Evolutionary conservation across 176 grass and related monocot species (phyloP).

Genomic region (Paspalum vaginatum): DNA sequence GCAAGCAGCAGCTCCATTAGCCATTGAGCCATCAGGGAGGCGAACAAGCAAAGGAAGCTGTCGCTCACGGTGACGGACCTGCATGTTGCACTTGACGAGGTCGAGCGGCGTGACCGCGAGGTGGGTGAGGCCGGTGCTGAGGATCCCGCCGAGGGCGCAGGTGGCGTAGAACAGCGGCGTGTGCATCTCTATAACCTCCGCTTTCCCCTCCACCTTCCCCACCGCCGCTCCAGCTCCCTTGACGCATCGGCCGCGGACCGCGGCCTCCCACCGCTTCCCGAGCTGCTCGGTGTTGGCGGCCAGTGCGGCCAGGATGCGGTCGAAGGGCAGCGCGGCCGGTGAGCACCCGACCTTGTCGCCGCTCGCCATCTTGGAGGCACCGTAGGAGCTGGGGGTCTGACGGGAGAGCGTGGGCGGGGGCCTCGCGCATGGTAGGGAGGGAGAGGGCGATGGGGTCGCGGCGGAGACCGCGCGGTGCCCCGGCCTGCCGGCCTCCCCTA

Average conservation of each 20-base stretch:
- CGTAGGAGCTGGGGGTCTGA: slow-evolving; percentile 24
- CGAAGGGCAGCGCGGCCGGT: slow-evolving; percentile 40
- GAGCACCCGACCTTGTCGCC: slow-evolving; percentile 52
- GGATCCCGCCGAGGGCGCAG: slow-evolving; percentile 59
- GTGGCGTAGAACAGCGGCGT: slow-evolving; percentile 76
- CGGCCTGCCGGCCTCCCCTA: neutral
- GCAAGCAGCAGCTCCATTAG: neutral
- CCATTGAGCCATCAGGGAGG: neutral
- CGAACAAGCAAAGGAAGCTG: neutral
- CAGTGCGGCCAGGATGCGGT: slow-evolving; percentile 48
- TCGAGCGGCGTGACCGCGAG: slow-evolving; percentile 69
- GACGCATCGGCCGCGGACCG: slow-evolving; percentile 14
- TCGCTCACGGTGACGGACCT: slow-evolving; percentile 25
- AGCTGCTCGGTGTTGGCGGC: slow-evolving; percentile 48
- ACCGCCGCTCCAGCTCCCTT: neutral
- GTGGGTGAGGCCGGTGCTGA: slow-evolving; percentile 70
- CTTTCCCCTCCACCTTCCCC: neutral
- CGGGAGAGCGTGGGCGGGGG: neutral
- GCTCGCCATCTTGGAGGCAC: slow-evolving; percentile 34
- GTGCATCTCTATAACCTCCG: slow-evolving; percentile 43
- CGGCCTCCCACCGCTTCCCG: slow-evolving; percentile 49
- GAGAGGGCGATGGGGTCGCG: neutral
- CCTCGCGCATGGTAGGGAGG: slow-evolving; percentile 48
- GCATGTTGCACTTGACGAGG: slow-evolving; percentile 78
- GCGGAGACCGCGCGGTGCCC: slow-evolving; percentile 32